Percentiles rank a stretch among this genome's conserved stretches.
These are phyloP conservation scores for Penicillium sp. DNA, from an alignment of 2,329 filamentous ascomycete species.

Conservation along the genomic window DNA sequence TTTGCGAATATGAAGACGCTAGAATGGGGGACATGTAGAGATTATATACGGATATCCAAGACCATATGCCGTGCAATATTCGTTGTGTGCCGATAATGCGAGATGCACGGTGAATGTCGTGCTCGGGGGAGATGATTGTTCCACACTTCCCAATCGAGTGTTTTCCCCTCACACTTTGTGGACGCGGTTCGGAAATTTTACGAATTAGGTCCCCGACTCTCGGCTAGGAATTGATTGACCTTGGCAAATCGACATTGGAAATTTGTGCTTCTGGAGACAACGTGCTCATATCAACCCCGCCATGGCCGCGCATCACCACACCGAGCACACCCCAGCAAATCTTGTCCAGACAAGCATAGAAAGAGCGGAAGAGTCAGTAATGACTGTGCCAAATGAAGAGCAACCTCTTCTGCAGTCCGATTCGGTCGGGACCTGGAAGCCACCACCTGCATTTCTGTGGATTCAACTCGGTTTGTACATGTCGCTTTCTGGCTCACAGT, in stretches of 20 bases:
- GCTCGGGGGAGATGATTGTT: constrained; percentile 6
- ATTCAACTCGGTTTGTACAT: constrained; percentile 49
- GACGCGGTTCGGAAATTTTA: not conserved
- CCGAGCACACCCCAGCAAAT: not conserved
- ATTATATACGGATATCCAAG: not conserved
- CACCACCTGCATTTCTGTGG: constrained; percentile 52
- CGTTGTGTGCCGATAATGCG: constrained; percentile 7
- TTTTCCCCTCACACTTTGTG: not conserved
- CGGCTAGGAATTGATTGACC: not conserved
- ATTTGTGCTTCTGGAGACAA: not conserved
- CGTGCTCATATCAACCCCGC: not conserved
- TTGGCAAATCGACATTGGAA: not conserved
- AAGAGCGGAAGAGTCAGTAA: constrained; percentile 1
- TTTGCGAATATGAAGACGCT: not conserved
- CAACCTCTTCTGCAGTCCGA: constrained; percentile 23
- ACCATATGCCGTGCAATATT: not conserved
- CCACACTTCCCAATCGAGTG: constrained; percentile 18
- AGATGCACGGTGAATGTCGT: constrained; percentile 16
- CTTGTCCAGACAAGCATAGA: not conserved
- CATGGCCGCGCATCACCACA: constrained; percentile 6
- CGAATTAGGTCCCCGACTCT: not conserved
- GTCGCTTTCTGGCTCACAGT: not conserved
- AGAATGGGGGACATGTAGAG: no score
- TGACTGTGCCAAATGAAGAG: constrained; percentile 18
- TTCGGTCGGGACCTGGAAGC: constrained; percentile 40